These are phyloP conservation scores for Draba incana DNA, from an alignment of 345 rosid genomes.

Conservation along the genomic window DNA sequence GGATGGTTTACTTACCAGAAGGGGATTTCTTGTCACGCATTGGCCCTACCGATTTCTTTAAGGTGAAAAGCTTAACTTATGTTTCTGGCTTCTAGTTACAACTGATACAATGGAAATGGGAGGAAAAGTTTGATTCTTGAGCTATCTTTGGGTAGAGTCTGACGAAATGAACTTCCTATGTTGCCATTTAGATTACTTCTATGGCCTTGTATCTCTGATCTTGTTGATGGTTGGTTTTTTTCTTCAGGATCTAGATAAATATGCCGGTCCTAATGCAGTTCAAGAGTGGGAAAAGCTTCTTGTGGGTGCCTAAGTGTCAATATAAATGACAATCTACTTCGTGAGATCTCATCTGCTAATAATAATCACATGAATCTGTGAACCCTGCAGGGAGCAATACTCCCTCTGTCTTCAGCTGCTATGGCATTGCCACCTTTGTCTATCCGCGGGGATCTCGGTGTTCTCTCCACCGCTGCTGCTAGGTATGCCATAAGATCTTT, in stretches of 20 bases:
- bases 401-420: constrained; percentile 85
- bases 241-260: constrained; percentile 78
- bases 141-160: neutral
- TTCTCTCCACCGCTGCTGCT: constrained; percentile 81
- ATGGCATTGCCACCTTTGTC: constrained; percentile 95
- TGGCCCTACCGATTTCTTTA: constrained; percentile 88
- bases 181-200: neutral
- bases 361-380: constrained; percentile 28
- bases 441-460: constrained; percentile 83
- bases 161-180: neutral
- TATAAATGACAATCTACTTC: constrained; percentile 30
- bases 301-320: constrained; percentile 48
- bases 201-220: constrained; percentile 8
- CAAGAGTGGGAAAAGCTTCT: constrained; percentile 90
- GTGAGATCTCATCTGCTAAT: constrained; percentile 36
- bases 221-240: neutral
- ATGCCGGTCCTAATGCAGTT: constrained; percentile 77
- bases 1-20: constrained; percentile 97
- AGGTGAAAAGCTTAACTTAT: constrained; percentile 50
- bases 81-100: neutral
- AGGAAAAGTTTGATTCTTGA: neutral
- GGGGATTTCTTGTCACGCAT: constrained; percentile 89
- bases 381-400: constrained; percentile 77
- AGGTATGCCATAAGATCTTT: constrained; percentile 41
- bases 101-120: neutral